Base-by-base conservation (phyloP, 2,329 filamentous ascomycete species). In the Ascocoryne sarcoides region DNA sequence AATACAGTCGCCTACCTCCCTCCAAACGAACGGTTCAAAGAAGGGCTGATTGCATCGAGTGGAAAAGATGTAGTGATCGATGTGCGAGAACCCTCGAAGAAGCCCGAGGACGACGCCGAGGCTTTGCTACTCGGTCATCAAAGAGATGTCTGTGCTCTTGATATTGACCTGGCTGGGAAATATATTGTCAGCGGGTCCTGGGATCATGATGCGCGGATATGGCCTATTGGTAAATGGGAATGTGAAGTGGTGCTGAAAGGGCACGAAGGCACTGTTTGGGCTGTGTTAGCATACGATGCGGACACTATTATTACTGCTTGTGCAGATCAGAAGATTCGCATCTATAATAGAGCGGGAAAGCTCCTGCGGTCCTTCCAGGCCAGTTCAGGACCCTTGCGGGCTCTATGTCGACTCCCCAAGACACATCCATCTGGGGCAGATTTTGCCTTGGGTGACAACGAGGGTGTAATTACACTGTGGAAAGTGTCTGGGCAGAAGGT, bases 381-480 rank as follows among this genome's bases (percentile, higher is more conserved):
- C 39, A 86, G 85, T 33, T 77, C 79, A 18, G 86, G 94, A 52
- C 82, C 93, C 26, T 84, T 96, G 38, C 79, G 92, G 45, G 88
- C 89, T n/a, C 70, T 98, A 8, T 90, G 84, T 62, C 80, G 78
- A 53, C 68, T 96, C n/a, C 82, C 86, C 1, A 60, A 69, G 17
- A 76, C 76, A 18, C 85, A 95, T 58, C 72, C 82, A 12, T 89
- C 82, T 16, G 84, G 85, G 10, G 90, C 88, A 14, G 82, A 94
- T n/a, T 89, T 98, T 60, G 92, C 89, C 33, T 94, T 89, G 32
- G 89, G 92, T 12, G 86, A 87, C 52, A 98, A 96, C 56, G 92
- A 98, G 57, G 86, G 87, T 19, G 69, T 89, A 15, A 84, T 98
- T 46, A 77, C 89, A 33, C 63, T 96, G 4, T 98, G 89, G 84